Base-by-base conservation (phyloP, 176 grass and related monocot species). In the Hordeum marinum region DNA sequence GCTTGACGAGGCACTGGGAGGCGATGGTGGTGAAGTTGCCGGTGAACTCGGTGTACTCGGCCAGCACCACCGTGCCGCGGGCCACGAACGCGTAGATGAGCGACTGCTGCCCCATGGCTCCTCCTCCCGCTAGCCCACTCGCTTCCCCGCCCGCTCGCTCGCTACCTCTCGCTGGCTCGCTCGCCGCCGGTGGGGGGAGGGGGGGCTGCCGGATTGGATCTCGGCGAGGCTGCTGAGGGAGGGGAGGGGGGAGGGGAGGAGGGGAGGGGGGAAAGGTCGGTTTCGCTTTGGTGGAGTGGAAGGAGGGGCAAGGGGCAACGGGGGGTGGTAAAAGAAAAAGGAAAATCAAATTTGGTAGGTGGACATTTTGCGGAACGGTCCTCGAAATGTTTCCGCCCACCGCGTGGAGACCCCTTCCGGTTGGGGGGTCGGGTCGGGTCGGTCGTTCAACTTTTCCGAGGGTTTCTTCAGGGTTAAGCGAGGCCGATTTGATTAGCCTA, bases 1-100 rank as follows among this genome's bases (percentile, higher is more conserved):
- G 92, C 86, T 97, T 97, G 88, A 83, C 80, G 48, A 97, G 92
- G 48, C 95, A 97, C 92, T 97, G 92, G 78, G 88, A 90, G 2
- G 95, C 95, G 92, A 97, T 94, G 86, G 89, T 92, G 88, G 90
- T 94, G 88, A 97, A 97, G 88, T 97, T 97, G 20, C 92, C 95
- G 7, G 87, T 94, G 90, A 97, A 97, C 88, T 97, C 92, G 57
- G 95, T 97, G 88, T 85, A 97, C 88, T 97, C 92, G 72, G 92
- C 90, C n/a, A 97, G 78, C 50, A 97, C 77, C 42, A 97, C 95
- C 21, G 92, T 97, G 79, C 92, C 95, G 45, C 95, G 90, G 32
- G 90, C 92, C 36, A 97, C 95, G 88, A 97, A 97, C 77, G 92
- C 91, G 82, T 97, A 97, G 95, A 97, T 97, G 82, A 97, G 78